Evolutionary conservation across 2,329 filamentous ascomycete genomes (phyloP), one percentile per base, ranked within the genome.

Genomic region (Chrysosporium keratinophilum): DNA sequence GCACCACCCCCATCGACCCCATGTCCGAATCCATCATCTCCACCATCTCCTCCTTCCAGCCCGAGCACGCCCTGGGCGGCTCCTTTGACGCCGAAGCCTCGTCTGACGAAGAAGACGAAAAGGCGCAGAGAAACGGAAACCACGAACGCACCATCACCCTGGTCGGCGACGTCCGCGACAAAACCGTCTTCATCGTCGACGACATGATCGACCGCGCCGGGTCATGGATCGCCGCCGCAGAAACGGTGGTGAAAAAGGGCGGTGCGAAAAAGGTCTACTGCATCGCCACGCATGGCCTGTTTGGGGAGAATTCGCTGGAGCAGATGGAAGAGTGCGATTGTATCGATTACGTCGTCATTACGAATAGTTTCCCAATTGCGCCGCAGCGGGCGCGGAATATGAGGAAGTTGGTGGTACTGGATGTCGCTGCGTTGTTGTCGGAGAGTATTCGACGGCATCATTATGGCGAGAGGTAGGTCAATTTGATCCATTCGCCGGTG

Each of bases 141-240:
- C 77, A 91, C 19, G 93, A 98, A 73, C 89, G 90, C 65, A 95
- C 91, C 75, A 94, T 98, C 63, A 98, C 93, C 0, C 77, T 98
- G n/a, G 93, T 98, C 12, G 93, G 93, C 57, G 88, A 97, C 63
- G 93, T 98, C 56, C 85, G 83, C 65, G 83, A 88, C 66, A 82
- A 88, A 55, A 84, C 88, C 0, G 93, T 97, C 52, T 85, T 98
- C 67, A 89, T 98, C 57, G 87, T 98, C 48, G 93, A 98, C 68
- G 93, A 98, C 68, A 97, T 98, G 87, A 96, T 98, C 65, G 93
- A 98, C 73, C 96, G 95, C 74, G 84, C 89, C 9, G 88, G 86
- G 12, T 95, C 88, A 5, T 98, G 93, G 93, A 94, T 98, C 61
- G 91, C 91, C 5, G 93, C 93, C 5, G 93, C 93, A 11, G 93